Base-by-base conservation (phyloP, 345 rosid genomes). In the Euphorbia peplus region DNA sequence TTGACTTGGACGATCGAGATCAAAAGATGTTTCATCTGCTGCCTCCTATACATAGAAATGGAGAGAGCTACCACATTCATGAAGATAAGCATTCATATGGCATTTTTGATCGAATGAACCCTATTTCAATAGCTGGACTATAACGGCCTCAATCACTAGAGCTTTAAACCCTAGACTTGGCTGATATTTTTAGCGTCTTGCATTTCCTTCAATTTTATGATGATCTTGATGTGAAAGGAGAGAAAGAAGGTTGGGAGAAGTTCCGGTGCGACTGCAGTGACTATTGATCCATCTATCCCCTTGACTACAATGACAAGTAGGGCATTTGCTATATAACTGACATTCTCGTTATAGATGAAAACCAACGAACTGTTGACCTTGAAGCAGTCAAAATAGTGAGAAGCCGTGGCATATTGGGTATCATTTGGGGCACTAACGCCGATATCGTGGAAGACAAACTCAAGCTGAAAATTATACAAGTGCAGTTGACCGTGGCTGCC, bases 21-120 rank as follows among this genome's bases (percentile, higher is more conserved):
- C 97, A 93, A 83, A 93, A 93, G 73, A 91, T 93, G 98, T 91
- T 93, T 83, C 98, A 93, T 83, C 97, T 97, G 71, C 84, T 89
- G 71, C 97, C 98, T 5, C 96, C 98, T 25, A 89, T 89, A 66
- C 97, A 89, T 47, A 95, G 97, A 71, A 96, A 96, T 8, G 97
- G 97, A 93, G 83, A 85, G 98, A 73, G 98, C 98, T 56, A 93
- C 96, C 37, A 88, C 98, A 75, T 93, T 91, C 71, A 93, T 91
- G 86, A 96, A 0, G 98, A 93, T 50, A 97, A 93, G 55, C 95
- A 85, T 47, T 93, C 97, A 97, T 91, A 89, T 70, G 97, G 97
- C 71, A 93, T 84, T 69, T 93, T 91, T 69, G 96, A 95, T 39
- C 91, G 95, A 80, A 89, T 85, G 75, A 93, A 93, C 73, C 97